Evolutionary conservation across 805 yeast species (phyloP).

Genomic region (Diddensiella transvaalensis): DNA sequence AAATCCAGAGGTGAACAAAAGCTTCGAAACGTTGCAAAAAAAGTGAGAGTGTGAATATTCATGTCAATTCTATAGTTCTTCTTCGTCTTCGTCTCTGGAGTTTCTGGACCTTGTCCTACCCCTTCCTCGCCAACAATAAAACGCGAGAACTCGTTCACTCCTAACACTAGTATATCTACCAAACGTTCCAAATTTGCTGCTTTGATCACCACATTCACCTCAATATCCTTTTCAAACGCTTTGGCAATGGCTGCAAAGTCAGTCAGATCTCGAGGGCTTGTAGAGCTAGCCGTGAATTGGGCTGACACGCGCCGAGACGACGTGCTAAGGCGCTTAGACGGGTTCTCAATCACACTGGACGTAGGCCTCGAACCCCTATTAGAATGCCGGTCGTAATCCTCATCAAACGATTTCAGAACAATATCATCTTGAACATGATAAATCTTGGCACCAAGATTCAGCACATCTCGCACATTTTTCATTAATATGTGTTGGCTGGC

Average conservation of each 20-base stretch:
- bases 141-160: constrained; percentile 54
- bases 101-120: too few species aligned
- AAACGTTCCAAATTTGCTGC: constrained; percentile 73
- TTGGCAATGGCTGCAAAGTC: constrained; percentile 10
- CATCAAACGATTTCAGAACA: constrained; percentile 53
- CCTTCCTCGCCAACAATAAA: constrained; percentile 26
- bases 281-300: constrained; percentile 16
- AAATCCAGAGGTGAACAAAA: constrained; percentile 56
- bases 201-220: constrained; percentile 47
- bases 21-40: constrained; percentile 65
- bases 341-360: constrained; percentile 47
- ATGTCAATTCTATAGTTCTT: constrained; percentile 52
- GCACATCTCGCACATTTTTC: constrained; percentile 56
- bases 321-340: constrained; percentile 40
- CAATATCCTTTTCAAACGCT: constrained; percentile 2
- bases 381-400: constrained; percentile 20
- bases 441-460: constrained; percentile 56
- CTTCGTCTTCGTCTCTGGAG: constrained; percentile 4
- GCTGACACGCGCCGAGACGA: constrained; percentile 33
- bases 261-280: not conserved
- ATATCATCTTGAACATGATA: constrained; percentile 54
- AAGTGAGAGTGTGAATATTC: constrained; percentile 60
- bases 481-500: constrained; percentile 46
- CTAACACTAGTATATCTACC: constrained; percentile 74
- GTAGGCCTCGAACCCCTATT: constrained; percentile 39